Evolutionary conservation across 441 rosid genomes (phyloP), one percentile per base, ranked within the genome.

Genomic region (Pelargonium citronellum): DNA sequence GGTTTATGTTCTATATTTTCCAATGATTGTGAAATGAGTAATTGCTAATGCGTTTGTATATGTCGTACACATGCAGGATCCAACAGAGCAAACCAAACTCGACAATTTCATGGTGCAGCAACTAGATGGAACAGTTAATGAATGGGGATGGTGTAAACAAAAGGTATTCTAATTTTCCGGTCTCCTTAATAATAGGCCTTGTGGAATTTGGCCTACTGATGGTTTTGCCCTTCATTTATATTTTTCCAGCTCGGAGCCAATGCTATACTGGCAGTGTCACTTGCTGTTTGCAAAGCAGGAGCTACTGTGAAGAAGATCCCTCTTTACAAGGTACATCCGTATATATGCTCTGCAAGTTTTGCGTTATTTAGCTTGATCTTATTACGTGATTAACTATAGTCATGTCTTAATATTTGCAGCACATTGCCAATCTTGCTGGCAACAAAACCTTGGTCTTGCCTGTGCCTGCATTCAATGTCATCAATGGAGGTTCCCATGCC

Each of bases 131-230:
- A 95, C 98, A 58, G 87, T 85, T 11, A 95, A 92, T 9, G 99
- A 92, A 80, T 95, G 99, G 98, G 99, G 98, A 27, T 95, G 99
- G 99, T 95, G 99, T 87, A 95, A 95, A 70, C 97, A 92, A 71
- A 95, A 95, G 98, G 99, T 95, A 72, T 13, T 10, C 30, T 67
- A 30, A 3, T 1, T 22, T 39, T 17, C 20, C 30, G 27, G 13
- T 55, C 46, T 41, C 16, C 27, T 47, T 22, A 0, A 30, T 4
- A 11, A 17, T 13, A 30, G 7, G 2, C 47, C n/a, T 20, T 13
- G 27, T 47, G 4, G 27, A 41, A 19, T 19, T 12, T 47, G 37
- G 22, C 69, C 73, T 68, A 75, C 39, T 57, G 44, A 51, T 13
- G 15, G 37, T 30, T 30, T 22, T 30, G 3, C 37, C 37, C 53